A percentile compares a stretch with the other conserved stretches of the same genome.
Evolutionary conservation across 2,329 filamentous ascomycete genomes (phyloP).

Genomic region (Nothopassalora personata): DNA sequence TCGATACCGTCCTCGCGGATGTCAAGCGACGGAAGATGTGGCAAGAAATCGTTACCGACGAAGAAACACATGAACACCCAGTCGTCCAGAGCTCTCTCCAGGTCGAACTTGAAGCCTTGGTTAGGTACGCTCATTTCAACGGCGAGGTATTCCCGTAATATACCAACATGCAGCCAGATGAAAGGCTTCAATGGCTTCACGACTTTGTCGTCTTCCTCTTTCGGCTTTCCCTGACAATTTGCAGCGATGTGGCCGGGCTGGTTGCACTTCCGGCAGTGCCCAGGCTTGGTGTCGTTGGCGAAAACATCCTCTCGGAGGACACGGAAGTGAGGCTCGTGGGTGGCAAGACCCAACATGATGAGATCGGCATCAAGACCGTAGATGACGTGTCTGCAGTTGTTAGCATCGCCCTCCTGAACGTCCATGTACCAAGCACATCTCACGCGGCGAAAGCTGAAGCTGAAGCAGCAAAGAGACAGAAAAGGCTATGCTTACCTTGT

Average conservation of each 20-base stretch:
- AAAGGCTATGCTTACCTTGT: conserved; percentile 45
- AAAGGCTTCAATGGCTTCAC: conserved; percentile 88
- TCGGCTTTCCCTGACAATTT: conserved; percentile 73
- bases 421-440: neutral
- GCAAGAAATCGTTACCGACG: conserved; percentile 96
- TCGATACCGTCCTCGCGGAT: conserved; percentile 97
- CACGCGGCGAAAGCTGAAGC: conserved; percentile 8
- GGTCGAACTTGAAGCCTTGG: conserved; percentile 81
- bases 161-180: conserved; percentile 93
- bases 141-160: conserved; percentile 87
- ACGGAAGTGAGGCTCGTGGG: conserved; percentile 94
- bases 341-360: conserved; percentile 96
- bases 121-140: conserved; percentile 79
- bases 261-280: conserved; percentile 81
- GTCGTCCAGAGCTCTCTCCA: conserved; percentile 91
- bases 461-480: conserved; percentile 9
- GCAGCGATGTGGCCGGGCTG: conserved; percentile 87
- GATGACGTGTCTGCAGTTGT: conserved; percentile 72
- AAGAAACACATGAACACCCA: conserved; percentile 99
- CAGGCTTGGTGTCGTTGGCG: conserved; percentile 75
- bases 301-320: conserved; percentile 97
- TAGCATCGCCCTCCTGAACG: conserved; percentile 12
- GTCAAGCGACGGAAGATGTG: conserved; percentile 93
- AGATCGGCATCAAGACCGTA: conserved; percentile 96
- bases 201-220: conserved; percentile 67